Conservation (phyloP, 768 basidiomycete species). For the Boletus patriciae region DNA sequence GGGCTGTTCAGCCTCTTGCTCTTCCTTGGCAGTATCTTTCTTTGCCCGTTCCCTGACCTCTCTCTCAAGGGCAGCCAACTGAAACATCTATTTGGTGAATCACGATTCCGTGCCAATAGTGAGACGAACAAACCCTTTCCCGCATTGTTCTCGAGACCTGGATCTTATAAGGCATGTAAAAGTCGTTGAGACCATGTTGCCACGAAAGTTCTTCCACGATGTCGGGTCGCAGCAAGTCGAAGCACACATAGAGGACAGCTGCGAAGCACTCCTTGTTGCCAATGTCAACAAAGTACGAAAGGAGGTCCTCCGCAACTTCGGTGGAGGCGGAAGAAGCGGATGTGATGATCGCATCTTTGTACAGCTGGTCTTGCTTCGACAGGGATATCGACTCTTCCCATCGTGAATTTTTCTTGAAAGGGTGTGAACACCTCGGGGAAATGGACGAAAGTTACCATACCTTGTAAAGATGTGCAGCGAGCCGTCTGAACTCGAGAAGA, state of each 20-base stretch:
- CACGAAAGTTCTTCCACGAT: conserved; percentile 93
- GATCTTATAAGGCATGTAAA: conserved; percentile 95
- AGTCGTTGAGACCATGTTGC: conserved; percentile 95
- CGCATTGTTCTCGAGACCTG: conserved; percentile 81
- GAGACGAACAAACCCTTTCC: conserved; percentile 55
- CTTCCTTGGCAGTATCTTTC: conserved; percentile 87
- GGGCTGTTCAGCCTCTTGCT: conserved; percentile 80
- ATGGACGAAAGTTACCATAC: conserved; percentile 37
- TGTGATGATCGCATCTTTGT: conserved; percentile 95
- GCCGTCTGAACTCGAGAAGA: conserved; percentile 89
- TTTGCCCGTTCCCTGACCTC: conserved; percentile 85
- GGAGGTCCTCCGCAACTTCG: conserved; percentile 91
- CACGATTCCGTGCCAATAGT: conserved; percentile 6
- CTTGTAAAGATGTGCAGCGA: conserved; percentile 97
- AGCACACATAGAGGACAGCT: conserved; percentile 86
- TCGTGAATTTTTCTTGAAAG: conserved; percentile 80
- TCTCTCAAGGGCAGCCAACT: conserved; percentile 82
- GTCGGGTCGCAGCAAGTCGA: conserved; percentile 92
- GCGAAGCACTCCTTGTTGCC: conserved; percentile 99
- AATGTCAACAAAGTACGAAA: conserved; percentile 97
- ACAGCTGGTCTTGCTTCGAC: conserved; percentile 95
- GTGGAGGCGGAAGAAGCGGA: conserved; percentile 81
- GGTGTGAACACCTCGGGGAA: not conserved
- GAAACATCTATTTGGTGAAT: conserved; percentile 2
- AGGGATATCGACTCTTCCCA: conserved; percentile 97